Base-by-base conservation (phyloP, 768 basidiomycete species). In the Amanita polypyramis region DNA sequence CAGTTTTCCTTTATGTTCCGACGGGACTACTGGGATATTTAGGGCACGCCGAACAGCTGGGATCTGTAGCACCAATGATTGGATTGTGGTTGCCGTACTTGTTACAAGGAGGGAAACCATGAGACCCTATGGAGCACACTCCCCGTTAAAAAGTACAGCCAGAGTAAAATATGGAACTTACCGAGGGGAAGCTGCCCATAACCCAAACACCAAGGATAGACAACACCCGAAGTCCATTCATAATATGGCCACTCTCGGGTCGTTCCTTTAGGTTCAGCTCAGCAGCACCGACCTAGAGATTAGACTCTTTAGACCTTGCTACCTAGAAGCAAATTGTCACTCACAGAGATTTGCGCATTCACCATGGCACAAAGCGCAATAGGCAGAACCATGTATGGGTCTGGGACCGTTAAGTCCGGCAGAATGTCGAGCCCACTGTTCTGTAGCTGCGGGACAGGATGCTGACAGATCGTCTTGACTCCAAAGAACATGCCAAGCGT, bases 401-500 rank as follows among this genome's bases (percentile, higher is more conserved):
- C 88, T n/a, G 79, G 60, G 2, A 72, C 61, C 0, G 91, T 90
- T 53, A 98, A 65, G 63, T 97, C 85, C 0, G 80, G 79, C 33
- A 94, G 61, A 65, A 81, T 79, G 38, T 63, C 69, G 25, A 91
- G 61, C 0, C 94, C 92, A 50, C 88, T 91, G 52, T 80, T 68
- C 54, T 75, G 73, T 57, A 97, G 61, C 66, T 91, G 90, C 45
- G 72, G 72, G 15, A 96, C 62, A 0, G 89, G 88, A 38, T 82
- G 61, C 42, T 72, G 68, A 55, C 82, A 81, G 70, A 98, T 74
- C 40, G 67, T 68, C 64, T 79, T 79, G 47, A 95, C 61, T 14
- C 77, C 89, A 54, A 91, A 82, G 74, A 98, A 98, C 67, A 89
- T 65, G 11, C 82, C 80, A 27, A 96, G 65, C 39, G 85, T 82